Base-by-base conservation (phyloP, 306 rosid genomes). In the Carpinus fangiana region DNA sequence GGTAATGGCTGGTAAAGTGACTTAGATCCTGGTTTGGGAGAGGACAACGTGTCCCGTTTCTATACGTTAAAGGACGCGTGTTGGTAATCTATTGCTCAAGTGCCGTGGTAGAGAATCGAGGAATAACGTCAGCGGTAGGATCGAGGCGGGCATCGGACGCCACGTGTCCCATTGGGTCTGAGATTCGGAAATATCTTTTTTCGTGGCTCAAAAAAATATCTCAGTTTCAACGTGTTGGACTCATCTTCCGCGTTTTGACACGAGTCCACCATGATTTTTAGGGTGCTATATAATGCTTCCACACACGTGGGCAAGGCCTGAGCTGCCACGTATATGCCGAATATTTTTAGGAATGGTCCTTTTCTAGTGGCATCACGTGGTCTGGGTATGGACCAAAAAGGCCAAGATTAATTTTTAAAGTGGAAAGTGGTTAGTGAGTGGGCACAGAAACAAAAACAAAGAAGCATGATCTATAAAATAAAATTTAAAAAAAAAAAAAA, bases 151-250 rank as follows among this genome's bases (percentile, higher is more conserved):
- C 9, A 72, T 21, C 68, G 60, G 12, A 5, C 3, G 81, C 76
- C 87, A 83, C 84, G 87, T 84, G 85, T 73, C 34, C 8, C 0
- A 2, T 0, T 0, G 4, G 12, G 17, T 2, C 23, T 18, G 28
- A 7, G 74, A 17, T 8, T 7, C 21, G 12, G 38, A 84, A 80
- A 73, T 68, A 85, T 82, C 82, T 45, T 28, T 62, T 62, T 59
- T 43, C 0, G 75, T 23, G 84, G 82, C 70, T 59, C 76, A 12
- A 81, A 86, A 81, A 86, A 83, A 81, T 78, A 86, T 81, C 87
- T 68, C 10, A 61, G 56, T 74, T 60, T 36, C 47, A 47, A 68
- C 79, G 84, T 79, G 84, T 45, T 55, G 45, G 26, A 12, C 48
- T 53, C 23, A 0, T 36, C 26, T 53, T 21, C 48, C 16, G 16